phyloP scores from a whole-genome alignment of 257 asterid genomes.

The Linaria vulgaris region DNA sequence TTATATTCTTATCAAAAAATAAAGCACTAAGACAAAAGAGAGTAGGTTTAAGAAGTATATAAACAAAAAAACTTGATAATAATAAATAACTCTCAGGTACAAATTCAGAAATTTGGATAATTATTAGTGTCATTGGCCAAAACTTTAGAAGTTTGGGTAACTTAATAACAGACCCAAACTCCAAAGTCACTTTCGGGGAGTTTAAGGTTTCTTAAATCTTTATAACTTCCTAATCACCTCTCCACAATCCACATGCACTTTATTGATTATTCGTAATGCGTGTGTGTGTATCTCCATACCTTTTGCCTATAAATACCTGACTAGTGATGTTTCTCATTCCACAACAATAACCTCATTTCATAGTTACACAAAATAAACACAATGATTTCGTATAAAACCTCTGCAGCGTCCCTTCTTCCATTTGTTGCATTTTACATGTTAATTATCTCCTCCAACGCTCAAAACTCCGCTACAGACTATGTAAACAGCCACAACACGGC shows the following conservation, averaged over 20 bases:
- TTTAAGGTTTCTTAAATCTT: constrained; percentile 1
- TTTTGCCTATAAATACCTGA: neutral
- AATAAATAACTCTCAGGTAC: too few species aligned
- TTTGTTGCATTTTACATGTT: neutral
- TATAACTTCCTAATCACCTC: neutral
- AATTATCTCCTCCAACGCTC: neutral
- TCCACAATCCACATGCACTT: constrained; percentile 21
- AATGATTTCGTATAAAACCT: neutral
- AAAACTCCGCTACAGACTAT: neutral
- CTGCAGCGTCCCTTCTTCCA: neutral
- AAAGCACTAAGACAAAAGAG: too few species aligned
- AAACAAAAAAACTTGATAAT: too few species aligned
- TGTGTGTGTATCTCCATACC: neutral
- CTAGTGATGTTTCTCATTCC: neutral
- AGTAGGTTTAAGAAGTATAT: too few species aligned
- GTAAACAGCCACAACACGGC: neutral
- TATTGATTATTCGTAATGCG: too few species aligned
- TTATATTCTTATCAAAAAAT: too few species aligned
- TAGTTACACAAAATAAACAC: neutral
- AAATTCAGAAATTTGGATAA: too few species aligned
- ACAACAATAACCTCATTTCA: neutral
- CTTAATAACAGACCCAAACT: too few species aligned
- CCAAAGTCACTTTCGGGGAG: neutral
- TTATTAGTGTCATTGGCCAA: too few species aligned
- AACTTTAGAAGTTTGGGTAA: too few species aligned